phyloP scores from a whole-genome alignment of 176 grass and related monocot species.

The Triticum aestivum region IWGSC_CS_RefSeq_v2.1 NC_057807.1:429351036-429351535 shows the following conservation, averaged over 20 bases:
- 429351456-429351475: constrained; percentile 40
- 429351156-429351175: background rate
- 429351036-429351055: too few species aligned
- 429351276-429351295: constrained; percentile 66
- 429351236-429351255: constrained; percentile 83
- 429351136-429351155: background rate
- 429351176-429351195: background rate
- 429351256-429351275: constrained; percentile 59
- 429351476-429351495: constrained; percentile 40
- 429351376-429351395: constrained; percentile 71
- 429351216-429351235: constrained; percentile 54
- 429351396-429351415: constrained; percentile 64
- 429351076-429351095: background rate
- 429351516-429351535: background rate
- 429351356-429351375: constrained; percentile 66
- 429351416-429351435: constrained; percentile 47
- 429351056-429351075: too few species aligned
- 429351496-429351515: constrained; percentile 32
- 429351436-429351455: constrained; percentile 53
- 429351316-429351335: constrained; percentile 50
- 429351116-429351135: background rate
- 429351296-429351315: constrained; percentile 69
- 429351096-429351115: background rate
- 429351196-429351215: constrained; percentile 37
- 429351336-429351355: constrained; percentile 67